Conservation (phyloP, 805 yeast genomes). For the Ogataea trehalophila region DNA sequence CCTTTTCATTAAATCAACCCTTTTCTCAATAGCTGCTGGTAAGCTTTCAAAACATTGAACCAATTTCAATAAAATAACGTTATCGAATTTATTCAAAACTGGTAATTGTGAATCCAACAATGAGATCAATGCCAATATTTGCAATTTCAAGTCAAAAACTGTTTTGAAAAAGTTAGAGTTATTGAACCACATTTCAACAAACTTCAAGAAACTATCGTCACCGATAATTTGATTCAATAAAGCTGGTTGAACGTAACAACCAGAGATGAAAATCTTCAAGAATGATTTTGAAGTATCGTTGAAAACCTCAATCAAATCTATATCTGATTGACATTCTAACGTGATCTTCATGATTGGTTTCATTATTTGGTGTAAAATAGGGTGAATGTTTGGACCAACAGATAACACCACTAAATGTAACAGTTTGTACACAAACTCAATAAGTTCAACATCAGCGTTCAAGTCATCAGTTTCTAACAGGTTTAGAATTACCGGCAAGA, state of each 20-base stretch:
- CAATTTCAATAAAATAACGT: constrained; percentile 30
- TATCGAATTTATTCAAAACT: constrained; percentile 19
- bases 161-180: constrained; percentile 41
- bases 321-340: constrained; percentile 27
- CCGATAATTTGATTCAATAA: constrained; percentile 35
- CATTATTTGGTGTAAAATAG: constrained; percentile 14
- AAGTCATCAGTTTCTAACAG: constrained; percentile 15
- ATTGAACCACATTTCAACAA: constrained; percentile 45
- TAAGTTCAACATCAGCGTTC: constrained; percentile 17
- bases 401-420: constrained; percentile 11
- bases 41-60: constrained; percentile 38
- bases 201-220: constrained; percentile 33
- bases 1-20: constrained; percentile 38
- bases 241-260: constrained; percentile 35
- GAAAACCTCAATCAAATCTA: constrained; percentile 15
- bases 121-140: constrained; percentile 42
- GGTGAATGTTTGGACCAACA: constrained; percentile 11
- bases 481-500: constrained; percentile 19
- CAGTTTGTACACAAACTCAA: constrained; percentile 19
- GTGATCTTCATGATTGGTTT: constrained; percentile 21
- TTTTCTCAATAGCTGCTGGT: constrained; percentile 46
- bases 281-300: constrained; percentile 22
- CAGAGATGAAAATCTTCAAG: constrained; percentile 39
- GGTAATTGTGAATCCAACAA: constrained; percentile 34
- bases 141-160: constrained; percentile 52